phyloP scores from a whole-genome alignment of 2,329 filamentous ascomycete species.

The Pseudopyricularia cyperi region DNA sequence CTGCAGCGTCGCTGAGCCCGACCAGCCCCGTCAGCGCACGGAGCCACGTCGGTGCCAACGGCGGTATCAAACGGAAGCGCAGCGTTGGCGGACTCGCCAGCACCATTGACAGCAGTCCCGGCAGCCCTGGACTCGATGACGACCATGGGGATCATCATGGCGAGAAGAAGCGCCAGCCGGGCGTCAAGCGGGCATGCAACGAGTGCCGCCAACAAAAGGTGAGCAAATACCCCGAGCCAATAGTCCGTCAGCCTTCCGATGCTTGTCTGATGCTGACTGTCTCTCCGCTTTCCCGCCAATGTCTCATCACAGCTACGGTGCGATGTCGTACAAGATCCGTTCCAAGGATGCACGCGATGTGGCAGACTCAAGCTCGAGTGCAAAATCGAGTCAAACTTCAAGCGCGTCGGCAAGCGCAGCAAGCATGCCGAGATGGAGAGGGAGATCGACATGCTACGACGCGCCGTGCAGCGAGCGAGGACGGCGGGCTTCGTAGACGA shows the following conservation, averaged over 20 bases:
- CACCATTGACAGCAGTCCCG: slow-evolving; percentile 46
- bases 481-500: slow-evolving; percentile 42
- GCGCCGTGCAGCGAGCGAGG: slow-evolving; percentile 46
- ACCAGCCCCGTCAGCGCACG: slow-evolving; percentile 42
- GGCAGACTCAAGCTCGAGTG: slow-evolving; percentile 68
- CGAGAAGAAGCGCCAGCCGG: slow-evolving; percentile 52
- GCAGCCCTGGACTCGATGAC: slow-evolving; percentile 43
- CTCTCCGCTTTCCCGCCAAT: neutral
- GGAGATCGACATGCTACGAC: slow-evolving; percentile 58
- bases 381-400: slow-evolving; percentile 81
- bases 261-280: neutral
- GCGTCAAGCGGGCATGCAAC: slow-evolving; percentile 70
- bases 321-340: slow-evolving; percentile 72
- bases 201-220: slow-evolving; percentile 81
- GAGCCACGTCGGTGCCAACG: slow-evolving; percentile 28
- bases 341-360: slow-evolving; percentile 65
- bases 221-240: slow-evolving; percentile 19
- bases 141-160: slow-evolving; percentile 35
- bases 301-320: slow-evolving; percentile 51
- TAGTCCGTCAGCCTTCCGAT: neutral
- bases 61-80: slow-evolving; percentile 45
- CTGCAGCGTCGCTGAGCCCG: slow-evolving; percentile 27
- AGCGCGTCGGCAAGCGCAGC: slow-evolving; percentile 65
- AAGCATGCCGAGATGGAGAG: slow-evolving; percentile 81
- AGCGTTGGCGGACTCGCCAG: slow-evolving; percentile 30